Evolutionary conservation across 1,284 basidiomycete species (phyloP).

Genomic region (Heterobasidion occidentale): DNA sequence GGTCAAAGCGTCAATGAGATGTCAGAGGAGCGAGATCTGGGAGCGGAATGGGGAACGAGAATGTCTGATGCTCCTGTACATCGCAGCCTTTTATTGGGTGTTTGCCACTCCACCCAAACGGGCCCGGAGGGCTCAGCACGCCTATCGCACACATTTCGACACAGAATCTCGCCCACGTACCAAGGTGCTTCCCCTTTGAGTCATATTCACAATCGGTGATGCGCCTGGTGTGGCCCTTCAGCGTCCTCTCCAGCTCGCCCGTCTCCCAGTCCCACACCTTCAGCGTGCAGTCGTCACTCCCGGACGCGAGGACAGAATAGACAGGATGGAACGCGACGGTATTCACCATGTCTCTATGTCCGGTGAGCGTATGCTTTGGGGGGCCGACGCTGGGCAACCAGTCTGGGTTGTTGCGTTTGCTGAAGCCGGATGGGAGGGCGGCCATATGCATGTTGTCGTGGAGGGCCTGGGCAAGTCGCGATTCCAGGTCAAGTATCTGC

Average conservation of each 20-base stretch:
- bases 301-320: constrained; percentile 60
- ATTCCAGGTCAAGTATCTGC: constrained; percentile 72
- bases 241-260: constrained; percentile 70
- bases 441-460: constrained; percentile 54
- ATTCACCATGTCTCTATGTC: constrained; percentile 58
- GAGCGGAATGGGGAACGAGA: too few relatives aligned
- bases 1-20: too few relatives aligned
- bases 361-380: constrained; percentile 51
- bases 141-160: background rate
- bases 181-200: constrained; percentile 56
- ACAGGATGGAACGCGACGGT: constrained; percentile 67
- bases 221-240: constrained; percentile 73
- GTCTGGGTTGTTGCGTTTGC: constrained; percentile 33
- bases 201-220: constrained; percentile 73
- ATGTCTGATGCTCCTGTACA: too few relatives aligned
- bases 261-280: constrained; percentile 84
- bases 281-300: constrained; percentile 65
- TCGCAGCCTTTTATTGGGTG: too few relatives aligned
- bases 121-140: background rate
- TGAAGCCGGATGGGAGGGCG: constrained; percentile 33
- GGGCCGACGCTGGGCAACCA: constrained; percentile 61
- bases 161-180: constrained; percentile 28
- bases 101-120: background rate
- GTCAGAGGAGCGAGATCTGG: too few relatives aligned
- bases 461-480: constrained; percentile 50